phyloP scores from a whole-genome alignment of 768 basidiomycete genomes.

The Boletus rex-veris region DNA sequence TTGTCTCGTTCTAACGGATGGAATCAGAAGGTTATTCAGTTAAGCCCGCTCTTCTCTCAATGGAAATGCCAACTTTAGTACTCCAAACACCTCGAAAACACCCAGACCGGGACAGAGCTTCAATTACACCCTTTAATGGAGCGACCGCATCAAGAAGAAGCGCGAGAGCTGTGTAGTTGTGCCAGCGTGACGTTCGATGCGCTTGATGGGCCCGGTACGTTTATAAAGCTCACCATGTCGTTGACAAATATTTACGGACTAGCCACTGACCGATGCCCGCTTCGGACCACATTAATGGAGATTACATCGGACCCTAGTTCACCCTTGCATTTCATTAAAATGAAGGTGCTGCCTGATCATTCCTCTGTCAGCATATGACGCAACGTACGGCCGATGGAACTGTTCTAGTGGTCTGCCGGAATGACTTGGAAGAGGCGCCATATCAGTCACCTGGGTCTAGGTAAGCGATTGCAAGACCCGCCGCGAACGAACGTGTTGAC shows the following conservation, averaged over 20 bases:
- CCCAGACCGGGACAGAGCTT: slow-evolving; percentile 8
- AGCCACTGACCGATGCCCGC: slow-evolving; percentile 13
- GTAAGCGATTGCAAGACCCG: slow-evolving; percentile 13
- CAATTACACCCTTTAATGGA: slow-evolving; percentile 5
- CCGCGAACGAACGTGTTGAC: slow-evolving; percentile 14
- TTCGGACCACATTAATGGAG: slow-evolving; percentile 15
- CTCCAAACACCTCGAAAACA: slow-evolving; percentile 1
- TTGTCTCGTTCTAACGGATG: slow-evolving; percentile 8
- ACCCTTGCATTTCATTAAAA: slow-evolving; percentile 17
- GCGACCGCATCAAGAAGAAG: slow-evolving; percentile 5
- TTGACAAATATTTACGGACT: slow-evolving; percentile 23
- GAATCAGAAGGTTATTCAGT: slow-evolving; percentile 12
- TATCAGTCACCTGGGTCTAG: slow-evolving; percentile 9
- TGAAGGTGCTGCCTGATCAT: slow-evolving; percentile 15
- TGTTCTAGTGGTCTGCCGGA: slow-evolving; percentile 6
- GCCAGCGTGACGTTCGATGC: slow-evolving; percentile 14
- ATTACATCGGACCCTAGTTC: slow-evolving; percentile 22
- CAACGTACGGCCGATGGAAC: slow-evolving; percentile 8
- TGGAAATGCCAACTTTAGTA: slow-evolving; percentile 1
- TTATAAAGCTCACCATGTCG: slow-evolving; percentile 5
- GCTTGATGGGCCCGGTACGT: slow-evolving; percentile 14
- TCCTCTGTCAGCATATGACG: slow-evolving; percentile 8
- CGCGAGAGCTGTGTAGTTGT: slow-evolving; percentile 15
- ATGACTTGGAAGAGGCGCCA: slow-evolving; percentile 6
- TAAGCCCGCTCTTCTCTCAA: not conserved